phyloP scores from a whole-genome alignment of 108 stramenopile species.

The Chaetoceros muelleri region DNA sequence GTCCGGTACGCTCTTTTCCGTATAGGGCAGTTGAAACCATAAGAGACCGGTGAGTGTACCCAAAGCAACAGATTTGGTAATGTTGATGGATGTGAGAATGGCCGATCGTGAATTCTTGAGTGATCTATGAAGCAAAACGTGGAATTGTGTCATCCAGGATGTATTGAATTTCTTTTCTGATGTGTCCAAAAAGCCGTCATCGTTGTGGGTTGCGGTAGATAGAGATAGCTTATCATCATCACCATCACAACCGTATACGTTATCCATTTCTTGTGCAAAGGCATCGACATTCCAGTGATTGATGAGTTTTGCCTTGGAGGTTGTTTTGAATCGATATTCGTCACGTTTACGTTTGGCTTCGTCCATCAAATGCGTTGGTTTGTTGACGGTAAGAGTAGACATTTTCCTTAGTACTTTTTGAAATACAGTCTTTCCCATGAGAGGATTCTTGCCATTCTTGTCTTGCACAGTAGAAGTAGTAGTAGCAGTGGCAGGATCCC shows the following conservation, averaged over 20 bases:
- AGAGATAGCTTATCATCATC: constrained; percentile 3
- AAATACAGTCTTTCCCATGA: too few species aligned
- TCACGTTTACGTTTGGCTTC: not conserved
- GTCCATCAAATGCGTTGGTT: not conserved
- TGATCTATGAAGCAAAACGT: constrained; percentile 39
- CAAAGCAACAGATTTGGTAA: constrained; percentile 48
- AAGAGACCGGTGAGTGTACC: constrained; percentile 46
- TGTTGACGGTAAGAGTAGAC: not conserved
- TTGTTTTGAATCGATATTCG: not conserved
- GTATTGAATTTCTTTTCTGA: constrained; percentile 38
- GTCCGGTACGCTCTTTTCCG: constrained; percentile 40
- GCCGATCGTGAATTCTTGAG: constrained; percentile 59
- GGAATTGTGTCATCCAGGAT: constrained; percentile 45
- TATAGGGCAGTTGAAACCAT: constrained; percentile 47
- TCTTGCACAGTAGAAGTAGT: not conserved
- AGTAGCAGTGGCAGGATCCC: not conserved
- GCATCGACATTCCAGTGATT: constrained; percentile 48
- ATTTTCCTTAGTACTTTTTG: too few species aligned
- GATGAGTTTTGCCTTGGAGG: constrained; percentile 29
- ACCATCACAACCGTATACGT: too few species aligned
- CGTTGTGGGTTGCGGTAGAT: not conserved
- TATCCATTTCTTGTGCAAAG: constrained; percentile 28
- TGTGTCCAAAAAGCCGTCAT: constrained; percentile 10
- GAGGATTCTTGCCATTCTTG: too few species aligned
- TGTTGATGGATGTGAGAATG: constrained; percentile 54